phyloP scores from a whole-genome alignment of 495 filamentous ascomycete species.

The Cercophora samala region DNA sequence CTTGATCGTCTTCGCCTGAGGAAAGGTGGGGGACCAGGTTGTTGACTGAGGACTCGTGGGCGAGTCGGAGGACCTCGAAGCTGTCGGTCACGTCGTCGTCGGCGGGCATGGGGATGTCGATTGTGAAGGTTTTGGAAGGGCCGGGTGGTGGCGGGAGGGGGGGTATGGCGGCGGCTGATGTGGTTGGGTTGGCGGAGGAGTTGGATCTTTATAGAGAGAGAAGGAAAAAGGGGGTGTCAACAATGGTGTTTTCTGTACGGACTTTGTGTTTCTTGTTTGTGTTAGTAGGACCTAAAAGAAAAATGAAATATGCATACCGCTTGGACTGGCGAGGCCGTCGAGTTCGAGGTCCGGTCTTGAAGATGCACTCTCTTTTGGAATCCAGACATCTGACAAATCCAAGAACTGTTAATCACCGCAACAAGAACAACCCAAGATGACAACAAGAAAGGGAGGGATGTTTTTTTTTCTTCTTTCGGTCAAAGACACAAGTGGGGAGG shows the following conservation, averaged over 20 bases:
- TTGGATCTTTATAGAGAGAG: neutral
- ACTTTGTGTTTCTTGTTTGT: neutral
- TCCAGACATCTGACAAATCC: slow-evolving; percentile 39
- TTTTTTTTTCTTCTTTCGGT: too few species aligned
- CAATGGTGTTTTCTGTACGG: neutral
- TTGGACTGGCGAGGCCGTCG: slow-evolving; percentile 37
- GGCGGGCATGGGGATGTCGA: slow-evolving; percentile 44
- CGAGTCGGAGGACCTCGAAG: slow-evolving; percentile 36
- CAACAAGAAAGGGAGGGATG: too few species aligned
- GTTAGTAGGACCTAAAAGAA: neutral
- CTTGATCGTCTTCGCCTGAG: slow-evolving; percentile 21
- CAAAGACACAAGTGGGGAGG: too few species aligned
- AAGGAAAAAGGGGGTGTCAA: neutral
- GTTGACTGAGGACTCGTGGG: slow-evolving; percentile 38
- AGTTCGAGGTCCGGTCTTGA: slow-evolving; percentile 44
- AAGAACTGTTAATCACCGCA: neutral
- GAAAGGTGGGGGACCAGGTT: slow-evolving; percentile 29
- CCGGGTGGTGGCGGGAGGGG: slow-evolving; percentile 30
- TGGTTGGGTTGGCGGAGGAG: neutral
- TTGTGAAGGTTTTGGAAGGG: slow-evolving; percentile 49
- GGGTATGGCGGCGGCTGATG: neutral
- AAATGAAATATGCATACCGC: slow-evolving; percentile 29
- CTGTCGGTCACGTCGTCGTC: slow-evolving; percentile 33
- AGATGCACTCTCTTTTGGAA: slow-evolving; percentile 49
- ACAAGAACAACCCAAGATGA: neutral